Evolutionary conservation across 1,139 yeast species (phyloP).

Genomic region (Pichia norvegensis): DNA sequence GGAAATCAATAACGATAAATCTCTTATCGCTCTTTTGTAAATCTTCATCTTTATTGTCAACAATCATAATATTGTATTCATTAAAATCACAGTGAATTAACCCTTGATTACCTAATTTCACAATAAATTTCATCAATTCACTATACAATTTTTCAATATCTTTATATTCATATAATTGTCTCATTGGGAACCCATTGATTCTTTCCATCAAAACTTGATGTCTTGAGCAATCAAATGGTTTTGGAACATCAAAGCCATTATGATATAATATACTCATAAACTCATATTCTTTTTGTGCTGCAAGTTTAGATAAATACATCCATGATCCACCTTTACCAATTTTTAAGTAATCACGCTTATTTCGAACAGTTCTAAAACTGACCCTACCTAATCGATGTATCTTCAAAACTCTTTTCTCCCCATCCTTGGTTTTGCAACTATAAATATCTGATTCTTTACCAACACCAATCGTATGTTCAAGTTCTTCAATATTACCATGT

Average conservation of each 20-base stretch:
- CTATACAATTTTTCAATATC: slow-evolving; percentile 68
- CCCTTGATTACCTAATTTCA: slow-evolving; percentile 77
- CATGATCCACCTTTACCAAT: slow-evolving; percentile 59
- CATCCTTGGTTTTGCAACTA: slow-evolving; percentile 67
- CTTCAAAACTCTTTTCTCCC: slow-evolving; percentile 65
- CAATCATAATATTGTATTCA: slow-evolving; percentile 88
- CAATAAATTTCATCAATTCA: slow-evolving; percentile 80
- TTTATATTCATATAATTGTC: slow-evolving; percentile 61
- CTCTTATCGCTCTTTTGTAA: slow-evolving; percentile 39
- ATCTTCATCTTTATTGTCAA: slow-evolving; percentile 39
- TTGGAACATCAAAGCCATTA: slow-evolving; percentile 80
- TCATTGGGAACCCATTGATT: slow-evolving; percentile 84
- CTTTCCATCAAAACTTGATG: slow-evolving; percentile 92
- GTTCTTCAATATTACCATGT: slow-evolving; percentile 63
- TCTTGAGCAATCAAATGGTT: slow-evolving; percentile 81
- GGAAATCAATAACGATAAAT: slow-evolving; percentile 92
- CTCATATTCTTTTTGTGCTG: slow-evolving; percentile 87
- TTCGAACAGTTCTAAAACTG: slow-evolving; percentile 85
- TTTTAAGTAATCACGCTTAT: slow-evolving; percentile 83
- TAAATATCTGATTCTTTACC: slow-evolving; percentile 97
- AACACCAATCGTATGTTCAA: slow-evolving; percentile 88
- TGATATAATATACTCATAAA: slow-evolving; percentile 71
- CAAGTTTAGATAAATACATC: slow-evolving; percentile 86
- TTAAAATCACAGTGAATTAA: slow-evolving; percentile 95
- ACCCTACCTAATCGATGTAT: slow-evolving; percentile 91